Evolutionary conservation across 441 rosid species (phyloP).

Genomic region (Euphorbia corollata): DNA sequence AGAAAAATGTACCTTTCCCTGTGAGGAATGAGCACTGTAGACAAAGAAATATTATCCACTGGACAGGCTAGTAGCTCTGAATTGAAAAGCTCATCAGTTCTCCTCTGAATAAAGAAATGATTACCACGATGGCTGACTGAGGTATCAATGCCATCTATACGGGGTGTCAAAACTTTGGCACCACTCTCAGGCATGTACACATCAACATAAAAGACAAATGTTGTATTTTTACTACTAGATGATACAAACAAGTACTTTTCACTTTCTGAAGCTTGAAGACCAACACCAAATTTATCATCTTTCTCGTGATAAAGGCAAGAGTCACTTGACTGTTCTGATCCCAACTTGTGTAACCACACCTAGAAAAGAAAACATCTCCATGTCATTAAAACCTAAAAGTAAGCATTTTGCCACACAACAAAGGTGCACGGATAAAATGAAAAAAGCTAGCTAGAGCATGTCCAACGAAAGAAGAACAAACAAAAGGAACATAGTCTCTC

Average conservation of each 20-base stretch:
- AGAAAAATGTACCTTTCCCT: conserved; percentile 53
- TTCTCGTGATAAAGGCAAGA: conserved; percentile 74
- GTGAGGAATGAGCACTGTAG: conserved; percentile 61
- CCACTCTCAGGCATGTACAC: conserved; percentile 59
- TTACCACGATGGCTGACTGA: conserved; percentile 72
- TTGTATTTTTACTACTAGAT: conserved; percentile 72
- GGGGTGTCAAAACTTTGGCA: conserved; percentile 64
- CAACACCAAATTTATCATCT: conserved; percentile 75
- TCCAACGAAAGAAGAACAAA: not conserved
- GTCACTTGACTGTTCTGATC: conserved; percentile 58
- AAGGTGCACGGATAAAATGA: not conserved
- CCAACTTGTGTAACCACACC: conserved; percentile 91
- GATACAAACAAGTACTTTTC: conserved; percentile 55
- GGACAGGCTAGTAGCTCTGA: conserved; percentile 70
- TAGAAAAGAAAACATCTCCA: conserved; percentile 26
- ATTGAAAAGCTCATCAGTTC: conserved; percentile 68
- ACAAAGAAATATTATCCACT: conserved; percentile 48
- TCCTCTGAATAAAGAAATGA: conserved; percentile 63
- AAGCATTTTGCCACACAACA: not conserved
- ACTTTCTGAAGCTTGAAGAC: conserved; percentile 65
- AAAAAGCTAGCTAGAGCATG: not conserved
- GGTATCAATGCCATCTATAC: conserved; percentile 59
- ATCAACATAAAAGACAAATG: conserved; percentile 57
- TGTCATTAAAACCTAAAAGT: not conserved
- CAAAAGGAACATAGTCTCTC: not conserved